Conservation (phyloP, 2,329 filamentous ascomycete genomes). For the Podosphaera fusca region DNA sequence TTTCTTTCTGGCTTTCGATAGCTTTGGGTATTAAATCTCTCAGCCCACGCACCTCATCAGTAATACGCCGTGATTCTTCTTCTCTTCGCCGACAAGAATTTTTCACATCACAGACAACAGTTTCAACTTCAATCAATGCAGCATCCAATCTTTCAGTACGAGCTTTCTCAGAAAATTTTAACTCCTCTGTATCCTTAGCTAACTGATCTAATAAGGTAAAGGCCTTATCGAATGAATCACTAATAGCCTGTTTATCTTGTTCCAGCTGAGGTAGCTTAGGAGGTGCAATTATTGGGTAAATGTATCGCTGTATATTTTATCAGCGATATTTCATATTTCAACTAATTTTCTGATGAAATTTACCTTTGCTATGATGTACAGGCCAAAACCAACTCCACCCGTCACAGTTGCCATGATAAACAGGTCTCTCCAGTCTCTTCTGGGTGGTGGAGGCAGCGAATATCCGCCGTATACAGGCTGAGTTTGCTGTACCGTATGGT, state of each 20-base stretch:
- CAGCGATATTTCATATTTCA: conserved; percentile 1
- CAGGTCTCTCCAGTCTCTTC: conserved; percentile 92
- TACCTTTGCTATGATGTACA: conserved; percentile 75
- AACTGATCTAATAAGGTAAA: conserved; percentile 85
- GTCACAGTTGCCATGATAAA: conserved; percentile 98
- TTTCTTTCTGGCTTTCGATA: conserved; percentile 66
- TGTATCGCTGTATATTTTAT: conserved; percentile 46
- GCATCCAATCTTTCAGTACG: conserved; percentile 65
- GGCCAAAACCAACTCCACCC: conserved; percentile 67
- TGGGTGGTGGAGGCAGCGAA: conserved; percentile 34
- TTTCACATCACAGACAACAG: conserved; percentile 61
- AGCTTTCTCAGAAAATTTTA: conserved; percentile 70
- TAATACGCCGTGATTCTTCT: conserved; percentile 66
- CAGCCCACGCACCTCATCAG: conserved; percentile 63
- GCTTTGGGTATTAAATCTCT: conserved; percentile 75
- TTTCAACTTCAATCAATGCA: conserved; percentile 65
- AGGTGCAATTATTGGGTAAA: conserved; percentile 73
- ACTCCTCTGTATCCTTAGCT: conserved; percentile 63
- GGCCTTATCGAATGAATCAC: conserved; percentile 79
- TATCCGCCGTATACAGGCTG: conserved; percentile 23
- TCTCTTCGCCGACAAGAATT: conserved; percentile 59
- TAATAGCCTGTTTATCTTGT: conserved; percentile 78
- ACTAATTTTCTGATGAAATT: conserved; percentile 3
- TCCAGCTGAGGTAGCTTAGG: conserved; percentile 85
- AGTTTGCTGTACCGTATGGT: conserved; percentile 16